These are phyloP conservation scores for Nidularia pulvinata DNA, from an alignment of 768 basidiomycete genomes.

Conservation along the genomic window DNA sequence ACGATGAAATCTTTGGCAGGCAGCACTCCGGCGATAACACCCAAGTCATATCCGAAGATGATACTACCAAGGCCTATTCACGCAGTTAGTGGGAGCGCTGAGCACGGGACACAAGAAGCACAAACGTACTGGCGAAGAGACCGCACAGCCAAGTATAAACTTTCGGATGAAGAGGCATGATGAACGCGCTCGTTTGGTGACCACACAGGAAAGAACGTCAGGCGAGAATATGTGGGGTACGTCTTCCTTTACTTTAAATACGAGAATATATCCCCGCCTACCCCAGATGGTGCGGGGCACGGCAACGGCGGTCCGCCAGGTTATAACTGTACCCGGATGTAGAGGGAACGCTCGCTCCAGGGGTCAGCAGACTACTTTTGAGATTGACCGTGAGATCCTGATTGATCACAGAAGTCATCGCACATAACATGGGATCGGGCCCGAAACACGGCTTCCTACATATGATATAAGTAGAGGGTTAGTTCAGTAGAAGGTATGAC, in stretches of 20 bases:
- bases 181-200: not conserved
- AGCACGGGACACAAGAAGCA: not conserved
- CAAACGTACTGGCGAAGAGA: constrained; percentile 41
- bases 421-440: too few relatives aligned
- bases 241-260: not conserved
- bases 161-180: constrained; percentile 39
- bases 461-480: too few relatives aligned
- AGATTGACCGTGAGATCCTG: too few relatives aligned
- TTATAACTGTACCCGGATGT: not conserved
- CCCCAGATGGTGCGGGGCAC: not conserved
- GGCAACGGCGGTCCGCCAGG: not conserved
- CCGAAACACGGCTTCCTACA: too few relatives aligned
- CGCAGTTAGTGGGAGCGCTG: not conserved
- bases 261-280: not conserved
- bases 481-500: too few relatives aligned
- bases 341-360: too few relatives aligned
- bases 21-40: constrained; percentile 47
- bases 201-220: not conserved
- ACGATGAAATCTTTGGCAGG: constrained; percentile 34
- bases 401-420: too few relatives aligned
- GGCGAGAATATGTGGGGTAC: not conserved
- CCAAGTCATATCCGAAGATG: constrained; percentile 50
- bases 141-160: constrained; percentile 55
- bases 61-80: constrained; percentile 35
- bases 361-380: too few relatives aligned